These are phyloP conservation scores for Ricinus communis DNA, from an alignment of 345 rosid genomes.

Conservation along the genomic window DNA sequence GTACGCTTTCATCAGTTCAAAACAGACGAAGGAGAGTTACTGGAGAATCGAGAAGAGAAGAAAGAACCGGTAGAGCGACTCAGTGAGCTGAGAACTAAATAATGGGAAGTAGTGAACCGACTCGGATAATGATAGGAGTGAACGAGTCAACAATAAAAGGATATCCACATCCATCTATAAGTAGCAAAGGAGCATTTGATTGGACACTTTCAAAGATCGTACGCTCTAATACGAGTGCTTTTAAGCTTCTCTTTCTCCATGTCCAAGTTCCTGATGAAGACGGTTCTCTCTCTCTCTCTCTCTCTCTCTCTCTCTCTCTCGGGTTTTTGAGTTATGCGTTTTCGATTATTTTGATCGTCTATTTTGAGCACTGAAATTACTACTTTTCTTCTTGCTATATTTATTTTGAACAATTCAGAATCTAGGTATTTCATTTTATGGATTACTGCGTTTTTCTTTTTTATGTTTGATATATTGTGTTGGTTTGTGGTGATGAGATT, in stretches of 20 bases:
- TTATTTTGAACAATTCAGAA: too few relatives aligned
- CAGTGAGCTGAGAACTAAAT: constrained; percentile 11
- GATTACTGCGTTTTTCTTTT: too few relatives aligned
- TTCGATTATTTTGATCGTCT: background rate
- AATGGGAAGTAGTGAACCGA: constrained; percentile 46
- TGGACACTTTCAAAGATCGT: constrained; percentile 91
- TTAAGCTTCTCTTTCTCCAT: constrained; percentile 88
- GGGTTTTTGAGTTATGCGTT: background rate
- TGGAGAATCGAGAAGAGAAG: too few relatives aligned
- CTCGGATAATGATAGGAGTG: constrained; percentile 79
- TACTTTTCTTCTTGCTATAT: too few relatives aligned
- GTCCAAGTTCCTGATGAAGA: constrained; percentile 97
- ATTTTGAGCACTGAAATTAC: too few relatives aligned
- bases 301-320: too few relatives aligned
- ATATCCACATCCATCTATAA: constrained; percentile 90
- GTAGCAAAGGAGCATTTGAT: constrained; percentile 87
- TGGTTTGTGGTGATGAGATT: too few relatives aligned
- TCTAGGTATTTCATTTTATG: too few relatives aligned
- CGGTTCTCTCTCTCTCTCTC: constrained; percentile 44
- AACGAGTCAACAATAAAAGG: constrained; percentile 89
- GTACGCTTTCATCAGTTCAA: too few relatives aligned
- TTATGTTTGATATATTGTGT: too few relatives aligned
- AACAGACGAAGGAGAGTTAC: too few relatives aligned
- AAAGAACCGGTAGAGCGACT: too few relatives aligned
- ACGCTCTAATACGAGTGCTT: constrained; percentile 67